phyloP scores from a whole-genome alignment of 495 filamentous ascomycete genomes.

The Podospora sp. region DNA sequence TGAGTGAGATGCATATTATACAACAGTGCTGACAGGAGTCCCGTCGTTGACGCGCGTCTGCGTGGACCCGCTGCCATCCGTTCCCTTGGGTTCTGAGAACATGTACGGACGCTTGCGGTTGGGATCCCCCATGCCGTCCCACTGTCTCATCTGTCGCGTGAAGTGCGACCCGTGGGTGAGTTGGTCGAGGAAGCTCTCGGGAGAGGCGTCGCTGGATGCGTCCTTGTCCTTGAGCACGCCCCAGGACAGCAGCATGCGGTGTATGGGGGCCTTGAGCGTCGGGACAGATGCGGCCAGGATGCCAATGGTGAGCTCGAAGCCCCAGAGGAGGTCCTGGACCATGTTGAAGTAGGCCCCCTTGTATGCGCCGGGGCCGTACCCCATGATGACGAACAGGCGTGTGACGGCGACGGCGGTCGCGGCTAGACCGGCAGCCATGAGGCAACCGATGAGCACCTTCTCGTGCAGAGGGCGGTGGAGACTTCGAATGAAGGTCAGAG shows the following conservation, averaged over 20 bases:
- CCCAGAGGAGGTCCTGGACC: slow-evolving; percentile 12
- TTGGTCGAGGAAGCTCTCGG: slow-evolving; percentile 16
- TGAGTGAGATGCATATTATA: too few relatives aligned
- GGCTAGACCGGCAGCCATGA: slow-evolving; percentile 13
- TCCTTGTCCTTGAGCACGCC: slow-evolving; percentile 6
- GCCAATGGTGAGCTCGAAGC: slow-evolving; percentile 16
- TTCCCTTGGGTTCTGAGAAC: neutral
- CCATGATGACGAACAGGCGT: slow-evolving; percentile 16
- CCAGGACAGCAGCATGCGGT: slow-evolving; percentile 3
- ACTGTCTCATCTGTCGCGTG: slow-evolving; percentile 15
- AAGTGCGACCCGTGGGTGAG: slow-evolving; percentile 9
- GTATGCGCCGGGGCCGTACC: neutral
- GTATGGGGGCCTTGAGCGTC: slow-evolving; percentile 14
- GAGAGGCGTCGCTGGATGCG: neutral
- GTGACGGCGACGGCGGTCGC: slow-evolving; percentile 8
- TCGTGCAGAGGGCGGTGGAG: slow-evolving; percentile 11
- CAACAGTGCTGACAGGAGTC: too few relatives aligned
- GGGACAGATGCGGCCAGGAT: slow-evolving; percentile 14
- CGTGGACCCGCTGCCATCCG: neutral
- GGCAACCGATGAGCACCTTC: slow-evolving; percentile 15
- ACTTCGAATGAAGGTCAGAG: slow-evolving; percentile 6
- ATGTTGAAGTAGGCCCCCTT: slow-evolving; percentile 2
- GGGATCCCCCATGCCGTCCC: neutral
- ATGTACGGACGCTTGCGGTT: slow-evolving; percentile 4
- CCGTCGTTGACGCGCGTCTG: too few relatives aligned